Percentiles rank a stretch among this genome's conserved stretches.
Conservation (phyloP, 164 flowering plant genomes). For the Tetrastigma voinierianum region DNA sequence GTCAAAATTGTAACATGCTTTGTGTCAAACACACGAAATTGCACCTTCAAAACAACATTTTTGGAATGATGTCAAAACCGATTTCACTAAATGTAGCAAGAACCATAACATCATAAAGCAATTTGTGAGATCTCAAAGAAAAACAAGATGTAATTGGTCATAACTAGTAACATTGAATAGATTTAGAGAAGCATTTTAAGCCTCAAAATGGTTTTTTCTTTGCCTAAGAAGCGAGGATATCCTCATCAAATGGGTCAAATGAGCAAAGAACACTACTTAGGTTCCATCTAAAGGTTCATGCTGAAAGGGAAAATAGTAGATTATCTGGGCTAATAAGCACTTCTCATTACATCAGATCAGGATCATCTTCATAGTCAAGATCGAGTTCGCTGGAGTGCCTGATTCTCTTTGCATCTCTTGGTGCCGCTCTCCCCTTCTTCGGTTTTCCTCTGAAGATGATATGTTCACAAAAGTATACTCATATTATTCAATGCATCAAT, state of each 20-base stretch:
- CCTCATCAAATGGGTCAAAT: neutral
- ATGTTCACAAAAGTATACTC: neutral
- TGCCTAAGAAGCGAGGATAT: neutral
- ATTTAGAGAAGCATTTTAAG: too few species aligned
- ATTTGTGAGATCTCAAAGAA: too few species aligned
- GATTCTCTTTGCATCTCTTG: constrained; percentile 67
- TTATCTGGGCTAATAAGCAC: neutral
- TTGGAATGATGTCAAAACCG: too few species aligned
- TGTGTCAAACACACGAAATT: too few species aligned
- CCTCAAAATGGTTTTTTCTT: neutral
- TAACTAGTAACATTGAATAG: neutral
- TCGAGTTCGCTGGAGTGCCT: constrained; percentile 66
- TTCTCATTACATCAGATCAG: constrained; percentile 43
- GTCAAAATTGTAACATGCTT: too few species aligned
- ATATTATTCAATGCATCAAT: neutral
- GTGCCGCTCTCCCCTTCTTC: constrained; percentile 69
- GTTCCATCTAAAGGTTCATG: neutral
- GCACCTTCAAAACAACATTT: too few species aligned
- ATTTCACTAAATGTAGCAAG: too few species aligned
- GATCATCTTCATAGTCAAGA: constrained; percentile 80
- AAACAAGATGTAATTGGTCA: neutral
- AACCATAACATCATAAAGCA: too few species aligned
- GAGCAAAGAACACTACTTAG: neutral
- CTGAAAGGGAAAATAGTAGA: neutral
- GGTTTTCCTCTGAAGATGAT: constrained; percentile 70